Evolutionary conservation across 805 yeast genomes (phyloP), one percentile per base, ranked within the genome.

Genomic region (Candida andamanensis): DNA sequence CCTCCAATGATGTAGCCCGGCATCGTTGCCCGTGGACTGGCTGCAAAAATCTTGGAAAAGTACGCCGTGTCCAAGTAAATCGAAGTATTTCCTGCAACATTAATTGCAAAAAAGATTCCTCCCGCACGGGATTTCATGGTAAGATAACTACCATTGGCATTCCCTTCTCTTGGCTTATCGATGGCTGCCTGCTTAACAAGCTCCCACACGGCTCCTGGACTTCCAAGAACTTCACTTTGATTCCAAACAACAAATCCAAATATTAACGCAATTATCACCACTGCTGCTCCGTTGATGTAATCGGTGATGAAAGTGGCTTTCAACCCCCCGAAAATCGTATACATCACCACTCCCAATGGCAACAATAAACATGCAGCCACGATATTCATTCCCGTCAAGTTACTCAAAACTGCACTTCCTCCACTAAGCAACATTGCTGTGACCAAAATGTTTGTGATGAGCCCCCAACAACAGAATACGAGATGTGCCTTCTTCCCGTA

Each of bases 371-470:
- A 77, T 1, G 87, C 83, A 6, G 95, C 97, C 23, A 78, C 80
- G 3, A 80, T 72, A 54, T 81, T 66, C 71, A 68, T 67, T 1
- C 96, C 96, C 2, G 95, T 86, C 41, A 89, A 67, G 46, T 80
- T 82, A 41, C 60, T 69, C 34, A 87, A 78, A 5, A 85, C 83
- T 1, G 95, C 92, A 27, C 94, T 78, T 20, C 95, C 95, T 39
- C 95, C 95, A 4, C 95, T 80, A 32, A 89, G 65, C 26, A 89
- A 69, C 96, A 86, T 86, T 3, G 94, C 95, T 18, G 95, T 85
- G 37, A 89, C 97, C 40, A 89, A 67, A 39, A 89, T 76, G 53
- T 89, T 89, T 21, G 95, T 85, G 5, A 89, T 89, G 33, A 85
- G 60, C 1, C 92, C 96, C 63, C 84, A 87, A 54, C 80, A 79